phyloP scores from a whole-genome alignment of 441 rosid genomes.

The Rhodomyrtus psidioides region DNA sequence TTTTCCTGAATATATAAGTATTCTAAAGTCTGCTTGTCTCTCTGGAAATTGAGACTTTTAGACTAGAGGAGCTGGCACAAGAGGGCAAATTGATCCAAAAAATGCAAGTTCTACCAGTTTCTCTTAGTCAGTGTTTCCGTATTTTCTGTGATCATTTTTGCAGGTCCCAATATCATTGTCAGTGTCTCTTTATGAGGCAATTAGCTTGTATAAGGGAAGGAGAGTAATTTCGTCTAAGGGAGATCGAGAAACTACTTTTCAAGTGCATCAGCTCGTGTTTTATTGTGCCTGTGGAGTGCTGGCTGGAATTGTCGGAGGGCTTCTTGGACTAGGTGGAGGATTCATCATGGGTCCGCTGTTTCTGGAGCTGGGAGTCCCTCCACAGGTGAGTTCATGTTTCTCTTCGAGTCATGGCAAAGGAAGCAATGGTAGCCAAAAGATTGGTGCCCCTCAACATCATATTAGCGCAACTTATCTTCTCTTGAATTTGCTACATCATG shows the following conservation, averaged over 20 bases:
- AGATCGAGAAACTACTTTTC: slow-evolving; percentile 23
- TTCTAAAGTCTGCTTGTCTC: not conserved
- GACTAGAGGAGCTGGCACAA: not conserved
- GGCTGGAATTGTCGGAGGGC: slow-evolving; percentile 64
- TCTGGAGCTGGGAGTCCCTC: slow-evolving; percentile 65
- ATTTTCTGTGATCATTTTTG: not conserved
- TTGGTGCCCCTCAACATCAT: not conserved
- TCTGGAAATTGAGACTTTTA: not conserved
- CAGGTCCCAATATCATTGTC: slow-evolving; percentile 60
- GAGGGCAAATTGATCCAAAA: not conserved
- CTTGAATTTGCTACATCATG: not conserved
- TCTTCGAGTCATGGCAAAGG: not conserved
- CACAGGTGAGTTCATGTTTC: slow-evolving; percentile 31
- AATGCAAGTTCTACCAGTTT: not conserved
- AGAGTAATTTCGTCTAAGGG: slow-evolving; percentile 65
- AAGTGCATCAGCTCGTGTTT: slow-evolving; percentile 29
- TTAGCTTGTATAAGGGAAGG: slow-evolving; percentile 47
- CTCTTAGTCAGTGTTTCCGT: not conserved
- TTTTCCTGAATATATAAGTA: not conserved
- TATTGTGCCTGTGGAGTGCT: slow-evolving; percentile 42
- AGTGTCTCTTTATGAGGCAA: slow-evolving; percentile 49
- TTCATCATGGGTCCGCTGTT: slow-evolving; percentile 77
- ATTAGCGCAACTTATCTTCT: not conserved
- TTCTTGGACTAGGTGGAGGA: slow-evolving; percentile 71
- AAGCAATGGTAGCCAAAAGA: not conserved